A percentile compares a stretch with the other conserved stretches of the same genome.
phyloP scores from a whole-genome alignment of 2,329 filamentous ascomycete genomes.

The Colletotrichum musae region DNA sequence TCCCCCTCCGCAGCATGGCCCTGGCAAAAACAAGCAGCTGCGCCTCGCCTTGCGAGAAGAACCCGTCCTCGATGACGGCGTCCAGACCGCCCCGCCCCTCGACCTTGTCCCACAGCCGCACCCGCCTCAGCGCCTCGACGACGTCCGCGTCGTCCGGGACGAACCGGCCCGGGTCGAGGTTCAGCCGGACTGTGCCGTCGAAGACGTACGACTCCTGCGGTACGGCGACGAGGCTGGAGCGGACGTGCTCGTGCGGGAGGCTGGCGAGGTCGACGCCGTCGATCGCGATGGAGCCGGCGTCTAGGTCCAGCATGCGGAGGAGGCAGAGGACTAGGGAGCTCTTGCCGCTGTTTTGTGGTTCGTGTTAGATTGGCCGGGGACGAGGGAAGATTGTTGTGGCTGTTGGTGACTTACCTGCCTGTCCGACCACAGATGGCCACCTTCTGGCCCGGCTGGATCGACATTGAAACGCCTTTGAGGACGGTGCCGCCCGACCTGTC shows the following conservation, averaged over 20 bases:
- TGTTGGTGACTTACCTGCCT: constrained; percentile 41
- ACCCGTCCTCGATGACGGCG: constrained; percentile 46
- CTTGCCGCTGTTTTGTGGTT: constrained; percentile 58
- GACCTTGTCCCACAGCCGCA: constrained; percentile 60
- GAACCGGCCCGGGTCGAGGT: constrained; percentile 59
- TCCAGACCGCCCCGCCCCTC: constrained; percentile 55
- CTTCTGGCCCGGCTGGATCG: constrained; percentile 43
- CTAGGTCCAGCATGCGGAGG: constrained; percentile 62
- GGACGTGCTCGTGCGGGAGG: constrained; percentile 46
- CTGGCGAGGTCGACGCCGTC: constrained; percentile 57
- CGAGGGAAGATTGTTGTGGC: too few relatives aligned
- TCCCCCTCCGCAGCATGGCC: constrained; percentile 56
- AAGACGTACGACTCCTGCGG: constrained; percentile 68
- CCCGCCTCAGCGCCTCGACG: constrained; percentile 58
- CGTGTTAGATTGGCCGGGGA: background rate
- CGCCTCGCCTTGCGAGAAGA: constrained; percentile 61
- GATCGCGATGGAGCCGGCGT: constrained; percentile 58
- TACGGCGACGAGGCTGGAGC: constrained; percentile 55
- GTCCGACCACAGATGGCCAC: constrained; percentile 45
- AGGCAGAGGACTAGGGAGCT: constrained; percentile 53
- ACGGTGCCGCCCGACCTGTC: constrained; percentile 27
- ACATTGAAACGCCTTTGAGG: constrained; percentile 32
- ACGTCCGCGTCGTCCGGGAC: constrained; percentile 59
- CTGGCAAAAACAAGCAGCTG: constrained; percentile 65
- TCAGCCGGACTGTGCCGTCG: constrained; percentile 61